Percentiles rank a stretch among this genome's conserved stretches.
Conservation (phyloP, 179 eudicot species). For the Beta corolliflora region DNA sequence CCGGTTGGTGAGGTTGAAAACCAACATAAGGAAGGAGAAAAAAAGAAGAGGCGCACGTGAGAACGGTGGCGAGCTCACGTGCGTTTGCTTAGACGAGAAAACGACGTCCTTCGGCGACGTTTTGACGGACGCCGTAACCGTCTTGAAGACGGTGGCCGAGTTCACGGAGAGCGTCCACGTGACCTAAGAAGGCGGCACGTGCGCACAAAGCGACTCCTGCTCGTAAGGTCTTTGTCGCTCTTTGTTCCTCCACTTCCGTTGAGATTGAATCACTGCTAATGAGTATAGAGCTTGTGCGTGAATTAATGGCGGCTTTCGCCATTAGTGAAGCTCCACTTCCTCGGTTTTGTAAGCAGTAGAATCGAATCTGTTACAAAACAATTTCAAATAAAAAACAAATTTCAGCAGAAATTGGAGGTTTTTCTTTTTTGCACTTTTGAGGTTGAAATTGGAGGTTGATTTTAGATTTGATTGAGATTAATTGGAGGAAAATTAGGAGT, state of each 20-base stretch:
- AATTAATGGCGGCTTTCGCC: constrained; percentile 61
- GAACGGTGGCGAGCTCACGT: constrained; percentile 50
- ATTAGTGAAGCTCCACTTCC: constrained; percentile 55
- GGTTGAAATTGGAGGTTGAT: neutral
- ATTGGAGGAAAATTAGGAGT: neutral
- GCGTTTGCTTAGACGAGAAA: constrained; percentile 67
- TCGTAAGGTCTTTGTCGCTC: constrained; percentile 57
- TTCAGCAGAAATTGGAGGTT: too few relatives aligned
- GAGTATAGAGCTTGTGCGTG: constrained; percentile 59
- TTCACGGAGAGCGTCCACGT: constrained; percentile 67
- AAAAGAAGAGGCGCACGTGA: constrained; percentile 27
- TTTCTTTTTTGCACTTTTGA: too few relatives aligned
- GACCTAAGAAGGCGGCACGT: constrained; percentile 65
- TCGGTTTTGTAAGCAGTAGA: constrained; percentile 57
- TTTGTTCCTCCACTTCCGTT: constrained; percentile 70
- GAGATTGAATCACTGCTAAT: constrained; percentile 61
- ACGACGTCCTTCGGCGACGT: constrained; percentile 51
- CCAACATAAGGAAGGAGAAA: neutral
- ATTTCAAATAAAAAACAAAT: neutral
- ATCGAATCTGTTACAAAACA: constrained; percentile 39
- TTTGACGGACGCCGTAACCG: constrained; percentile 61
- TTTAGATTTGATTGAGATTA: too few relatives aligned
- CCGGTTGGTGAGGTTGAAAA: neutral
- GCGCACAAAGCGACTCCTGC: constrained; percentile 69
- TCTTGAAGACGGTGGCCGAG: constrained; percentile 74